A percentile compares a stretch with the other conserved stretches of the same genome.
Evolutionary conservation across 202 grass and related monocot genomes (phyloP).

Genomic region (Setaria italica): DNA sequence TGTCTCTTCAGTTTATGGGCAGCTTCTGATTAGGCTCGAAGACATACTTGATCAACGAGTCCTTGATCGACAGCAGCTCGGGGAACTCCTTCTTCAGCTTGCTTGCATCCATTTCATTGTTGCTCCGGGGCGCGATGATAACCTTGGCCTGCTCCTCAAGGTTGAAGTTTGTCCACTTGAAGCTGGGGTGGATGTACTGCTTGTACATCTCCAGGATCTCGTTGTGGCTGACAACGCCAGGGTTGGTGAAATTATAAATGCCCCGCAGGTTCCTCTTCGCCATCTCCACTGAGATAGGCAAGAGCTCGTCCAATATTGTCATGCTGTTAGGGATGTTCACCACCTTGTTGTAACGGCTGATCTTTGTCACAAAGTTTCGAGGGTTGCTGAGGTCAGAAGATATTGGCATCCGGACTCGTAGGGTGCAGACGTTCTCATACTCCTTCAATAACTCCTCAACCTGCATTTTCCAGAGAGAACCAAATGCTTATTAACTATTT

Average conservation of each 20-base stretch:
- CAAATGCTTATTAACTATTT: constrained; percentile 5
- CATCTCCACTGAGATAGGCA: constrained; percentile 80
- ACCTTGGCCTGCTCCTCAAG: constrained; percentile 82
- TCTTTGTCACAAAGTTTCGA: constrained; percentile 88
- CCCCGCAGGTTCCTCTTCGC: constrained; percentile 71
- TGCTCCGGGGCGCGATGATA: constrained; percentile 78
- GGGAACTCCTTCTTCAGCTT: constrained; percentile 86
- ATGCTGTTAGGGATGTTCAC: constrained; percentile 87
- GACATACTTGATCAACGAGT: constrained; percentile 71
- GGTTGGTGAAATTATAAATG: constrained; percentile 87
- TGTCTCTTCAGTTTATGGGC: constrained; percentile 40
- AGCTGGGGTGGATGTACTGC: constrained; percentile 61
- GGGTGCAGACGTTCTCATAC: constrained; percentile 84
- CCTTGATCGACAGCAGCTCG: constrained; percentile 72
- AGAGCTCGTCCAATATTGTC: constrained; percentile 85
- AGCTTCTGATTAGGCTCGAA: constrained; percentile 76
- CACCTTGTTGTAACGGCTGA: constrained; percentile 77
- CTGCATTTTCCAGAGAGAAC: constrained; percentile 53
- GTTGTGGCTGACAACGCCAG: constrained; percentile 74
- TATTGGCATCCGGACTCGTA: constrained; percentile 77
- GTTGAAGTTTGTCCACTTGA: constrained; percentile 79
- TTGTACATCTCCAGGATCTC: constrained; percentile 90
- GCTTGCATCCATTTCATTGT: constrained; percentile 74
- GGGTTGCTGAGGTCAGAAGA: constrained; percentile 82
- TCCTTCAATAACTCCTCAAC: constrained; percentile 76